A percentile compares a stretch with the other conserved stretches of the same genome.
These are phyloP conservation scores for Chenopodium quinoa DNA, from an alignment of 148 eudicot genomes.

Conservation along the genomic window DNA sequence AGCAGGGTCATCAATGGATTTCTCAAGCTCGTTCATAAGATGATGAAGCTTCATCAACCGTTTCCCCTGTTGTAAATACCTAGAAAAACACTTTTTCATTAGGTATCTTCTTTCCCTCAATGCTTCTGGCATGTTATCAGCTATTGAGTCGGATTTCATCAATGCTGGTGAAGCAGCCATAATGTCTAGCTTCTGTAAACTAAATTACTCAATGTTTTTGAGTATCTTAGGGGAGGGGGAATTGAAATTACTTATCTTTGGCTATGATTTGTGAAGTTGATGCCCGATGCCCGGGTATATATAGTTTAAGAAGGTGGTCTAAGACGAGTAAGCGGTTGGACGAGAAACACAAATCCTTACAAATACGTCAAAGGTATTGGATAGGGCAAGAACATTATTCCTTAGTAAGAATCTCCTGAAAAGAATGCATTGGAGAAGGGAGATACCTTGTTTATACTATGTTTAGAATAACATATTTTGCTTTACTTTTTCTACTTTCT, in stretches of 20 bases:
- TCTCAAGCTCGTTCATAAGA: constrained; percentile 78
- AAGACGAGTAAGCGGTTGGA: not conserved
- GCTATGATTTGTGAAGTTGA: not conserved
- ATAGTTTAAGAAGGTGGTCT: not conserved
- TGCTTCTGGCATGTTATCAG: constrained; percentile 88
- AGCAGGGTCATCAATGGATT: constrained; percentile 46
- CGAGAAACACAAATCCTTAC: constrained; percentile 15
- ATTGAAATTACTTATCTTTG: not conserved
- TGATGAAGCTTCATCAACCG: constrained; percentile 75
- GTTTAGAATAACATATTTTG: not conserved
- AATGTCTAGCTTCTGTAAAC: not conserved
- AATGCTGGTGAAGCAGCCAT: constrained; percentile 45
- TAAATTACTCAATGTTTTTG: not conserved
- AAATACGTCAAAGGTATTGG: constrained; percentile 16
- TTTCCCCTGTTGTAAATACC: constrained; percentile 64
- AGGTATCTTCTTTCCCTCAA: constrained; percentile 72
- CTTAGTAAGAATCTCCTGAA: constrained; percentile 28
- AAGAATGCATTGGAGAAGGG: constrained; percentile 40
- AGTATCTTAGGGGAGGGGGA: not conserved
- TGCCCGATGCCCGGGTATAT: not conserved
- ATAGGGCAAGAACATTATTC: constrained; percentile 45
- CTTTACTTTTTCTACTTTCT: not conserved
- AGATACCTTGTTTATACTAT: constrained; percentile 34
- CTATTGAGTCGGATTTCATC: constrained; percentile 64
- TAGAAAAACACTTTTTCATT: constrained; percentile 74